A percentile compares a stretch with the other conserved stretches of the same genome.
These are phyloP conservation scores for Piper betle DNA, from an alignment of 164 flowering plant species.

Conservation along the genomic window DNA sequence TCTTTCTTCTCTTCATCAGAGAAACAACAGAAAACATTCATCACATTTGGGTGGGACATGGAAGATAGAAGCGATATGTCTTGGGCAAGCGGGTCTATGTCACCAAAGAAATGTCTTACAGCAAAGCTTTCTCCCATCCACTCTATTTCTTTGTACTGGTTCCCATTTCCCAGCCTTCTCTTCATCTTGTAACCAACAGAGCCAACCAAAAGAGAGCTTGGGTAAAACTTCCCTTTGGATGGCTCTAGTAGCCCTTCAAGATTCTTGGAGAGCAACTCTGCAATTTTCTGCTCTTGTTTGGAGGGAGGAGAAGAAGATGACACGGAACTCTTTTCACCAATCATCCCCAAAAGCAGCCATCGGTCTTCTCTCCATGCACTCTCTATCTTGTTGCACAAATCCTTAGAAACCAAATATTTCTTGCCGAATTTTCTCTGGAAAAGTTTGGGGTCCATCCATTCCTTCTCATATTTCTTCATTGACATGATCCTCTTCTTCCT, in stretches of 20 bases:
- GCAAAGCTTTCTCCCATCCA: constrained; percentile 79
- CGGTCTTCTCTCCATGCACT: constrained; percentile 57
- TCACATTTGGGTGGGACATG: constrained; percentile 56
- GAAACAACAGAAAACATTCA: constrained; percentile 48
- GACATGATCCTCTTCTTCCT: constrained; percentile 35
- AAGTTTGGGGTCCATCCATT: constrained; percentile 55
- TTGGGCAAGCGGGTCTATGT: constrained; percentile 24
- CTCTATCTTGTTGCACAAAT: constrained; percentile 34
- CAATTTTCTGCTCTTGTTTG: constrained; percentile 36
- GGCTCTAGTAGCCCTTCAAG: constrained; percentile 20
- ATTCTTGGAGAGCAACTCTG: constrained; percentile 34
- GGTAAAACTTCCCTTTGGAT: constrained; percentile 33
- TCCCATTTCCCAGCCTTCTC: constrained; percentile 49
- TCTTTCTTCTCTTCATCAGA: constrained; percentile 70
- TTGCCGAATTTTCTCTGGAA: constrained; percentile 63
- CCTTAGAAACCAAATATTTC: constrained; percentile 53
- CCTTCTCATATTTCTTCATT: constrained; percentile 43
- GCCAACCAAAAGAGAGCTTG: constrained; percentile 38
- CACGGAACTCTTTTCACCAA: constrained; percentile 31
- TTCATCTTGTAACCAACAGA: constrained; percentile 58
- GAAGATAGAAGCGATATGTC: constrained; percentile 40
- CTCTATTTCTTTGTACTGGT: constrained; percentile 62
- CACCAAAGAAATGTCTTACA: constrained; percentile 48
- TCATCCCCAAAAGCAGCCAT: constrained; percentile 37
- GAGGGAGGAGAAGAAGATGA: constrained; percentile 4